Evolutionary conservation across 2,329 filamentous ascomycete genomes (phyloP).

Genomic region (Aspergillus pseudonomiae): DNA sequence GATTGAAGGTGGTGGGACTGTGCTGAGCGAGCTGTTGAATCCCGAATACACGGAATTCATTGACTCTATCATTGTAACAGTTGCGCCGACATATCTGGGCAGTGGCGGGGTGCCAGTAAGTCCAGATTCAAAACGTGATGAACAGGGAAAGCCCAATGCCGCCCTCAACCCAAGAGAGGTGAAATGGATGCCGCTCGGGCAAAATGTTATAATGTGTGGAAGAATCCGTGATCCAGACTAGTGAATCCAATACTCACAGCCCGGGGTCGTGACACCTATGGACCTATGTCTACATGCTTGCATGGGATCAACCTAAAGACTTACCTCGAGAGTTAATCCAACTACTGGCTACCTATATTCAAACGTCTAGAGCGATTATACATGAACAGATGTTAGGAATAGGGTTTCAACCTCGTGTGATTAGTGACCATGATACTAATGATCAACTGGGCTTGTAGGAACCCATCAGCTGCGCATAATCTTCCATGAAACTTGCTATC

Average conservation of each 20-base stretch:
- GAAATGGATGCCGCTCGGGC: slow-evolving; percentile 75
- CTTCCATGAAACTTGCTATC: background rate
- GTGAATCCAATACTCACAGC: slow-evolving; percentile 8
- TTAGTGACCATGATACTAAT: background rate
- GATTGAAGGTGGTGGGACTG: slow-evolving; percentile 83
- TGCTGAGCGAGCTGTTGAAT: slow-evolving; percentile 81
- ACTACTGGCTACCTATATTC: background rate
- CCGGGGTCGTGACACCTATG: slow-evolving; percentile 1
- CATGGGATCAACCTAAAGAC: background rate
- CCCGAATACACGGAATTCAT: slow-evolving; percentile 64
- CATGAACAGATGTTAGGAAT: background rate
- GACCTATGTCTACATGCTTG: background rate
- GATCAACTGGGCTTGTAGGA: background rate
- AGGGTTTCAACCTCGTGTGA: background rate
- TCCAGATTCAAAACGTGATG: slow-evolving; percentile 61
- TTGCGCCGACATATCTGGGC: slow-evolving; percentile 90
- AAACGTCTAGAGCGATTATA: background rate
- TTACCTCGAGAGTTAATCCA: background rate
- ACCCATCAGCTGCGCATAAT: background rate
- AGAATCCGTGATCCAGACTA: slow-evolving; percentile 45
- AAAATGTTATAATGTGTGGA: slow-evolving; percentile 82
- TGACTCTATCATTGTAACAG: slow-evolving; percentile 80
- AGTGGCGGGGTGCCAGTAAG: slow-evolving; percentile 77
- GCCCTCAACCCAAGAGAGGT: slow-evolving; percentile 69
- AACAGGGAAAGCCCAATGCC: slow-evolving; percentile 57